These are phyloP conservation scores for Danielia reshetovae DNA, from an alignment of 805 yeast species.

Conservation along the genomic window DNA sequence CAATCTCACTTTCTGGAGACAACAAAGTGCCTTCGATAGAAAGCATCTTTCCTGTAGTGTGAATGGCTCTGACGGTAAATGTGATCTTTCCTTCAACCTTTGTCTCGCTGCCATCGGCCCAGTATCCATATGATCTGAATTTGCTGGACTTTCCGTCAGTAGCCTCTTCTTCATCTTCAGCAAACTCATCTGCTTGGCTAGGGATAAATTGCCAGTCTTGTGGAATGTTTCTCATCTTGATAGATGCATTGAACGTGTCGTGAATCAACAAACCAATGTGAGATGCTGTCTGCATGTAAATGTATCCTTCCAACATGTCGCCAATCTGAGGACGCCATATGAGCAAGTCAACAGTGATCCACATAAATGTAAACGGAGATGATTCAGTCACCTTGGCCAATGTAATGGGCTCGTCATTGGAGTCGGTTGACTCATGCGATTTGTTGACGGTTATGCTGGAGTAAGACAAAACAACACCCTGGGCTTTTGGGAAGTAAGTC, in stretches of 20 bases:
- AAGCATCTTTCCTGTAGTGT: slow-evolving; percentile 74
- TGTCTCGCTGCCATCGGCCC: slow-evolving; percentile 75
- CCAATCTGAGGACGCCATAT: slow-evolving; percentile 92
- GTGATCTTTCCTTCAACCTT: slow-evolving; percentile 78
- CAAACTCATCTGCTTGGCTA: slow-evolving; percentile 61
- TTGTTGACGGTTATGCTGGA: slow-evolving; percentile 44
- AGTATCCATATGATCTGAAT: slow-evolving; percentile 70
- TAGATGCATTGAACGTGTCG: slow-evolving; percentile 93
- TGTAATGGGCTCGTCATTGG: slow-evolving; percentile 35
- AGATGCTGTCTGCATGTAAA: slow-evolving; percentile 89
- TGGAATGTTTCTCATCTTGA: slow-evolving; percentile 85
- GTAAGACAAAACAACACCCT: slow-evolving; percentile 84
- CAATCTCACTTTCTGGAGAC: slow-evolving; percentile 52
- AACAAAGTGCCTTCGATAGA: slow-evolving; percentile 86
- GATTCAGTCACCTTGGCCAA: slow-evolving; percentile 70
- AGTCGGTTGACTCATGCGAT: slow-evolving; percentile 22
- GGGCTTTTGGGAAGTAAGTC: slow-evolving; percentile 68
- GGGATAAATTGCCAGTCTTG: slow-evolving; percentile 80
- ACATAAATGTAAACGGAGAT: slow-evolving; percentile 82
- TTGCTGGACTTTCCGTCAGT: slow-evolving; percentile 18
- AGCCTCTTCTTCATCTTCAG: slow-evolving; percentile 17
- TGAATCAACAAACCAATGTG: slow-evolving; percentile 89
- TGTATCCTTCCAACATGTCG: slow-evolving; percentile 79
- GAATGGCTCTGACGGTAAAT: slow-evolving; percentile 70
- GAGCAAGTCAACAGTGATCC: slow-evolving; percentile 80